Evolutionary conservation across 179 eudicot species (phyloP).

Genomic region (Sideroxylon spinosum): DNA sequence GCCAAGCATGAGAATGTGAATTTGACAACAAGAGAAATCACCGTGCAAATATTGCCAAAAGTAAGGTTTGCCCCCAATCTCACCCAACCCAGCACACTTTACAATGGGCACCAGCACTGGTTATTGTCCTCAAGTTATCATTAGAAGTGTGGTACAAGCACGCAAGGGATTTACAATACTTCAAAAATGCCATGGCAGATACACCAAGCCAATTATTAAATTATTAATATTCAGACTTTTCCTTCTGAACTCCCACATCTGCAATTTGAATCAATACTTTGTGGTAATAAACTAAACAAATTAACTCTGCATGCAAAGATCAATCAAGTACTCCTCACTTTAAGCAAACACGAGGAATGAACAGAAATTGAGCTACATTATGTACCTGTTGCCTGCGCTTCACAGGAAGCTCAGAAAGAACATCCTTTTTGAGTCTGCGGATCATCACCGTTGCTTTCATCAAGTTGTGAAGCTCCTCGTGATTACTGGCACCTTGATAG

Average conservation of each 20-base stretch:
- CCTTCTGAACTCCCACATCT: not conserved
- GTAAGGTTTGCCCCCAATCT: not conserved
- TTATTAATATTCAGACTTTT: not conserved
- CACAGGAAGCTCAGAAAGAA: conserved; percentile 85
- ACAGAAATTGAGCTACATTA: not conserved
- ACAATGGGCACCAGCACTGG: not conserved
- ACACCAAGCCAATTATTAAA: conserved; percentile 3
- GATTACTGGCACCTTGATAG: conserved; percentile 98
- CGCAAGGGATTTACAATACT: not conserved
- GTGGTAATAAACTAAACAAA: not conserved
- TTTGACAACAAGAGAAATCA: not conserved
- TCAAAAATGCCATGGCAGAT: not conserved
- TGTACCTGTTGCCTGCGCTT: conserved; percentile 97
- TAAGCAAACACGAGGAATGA: conserved; percentile 5
- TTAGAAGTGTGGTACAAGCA: not conserved
- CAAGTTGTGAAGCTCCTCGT: conserved; percentile 90
- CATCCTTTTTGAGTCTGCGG: conserved; percentile 94
- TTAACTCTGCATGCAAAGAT: not conserved
- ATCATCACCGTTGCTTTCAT: conserved; percentile 97
- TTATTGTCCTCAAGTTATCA: not conserved
- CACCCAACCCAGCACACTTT: not conserved
- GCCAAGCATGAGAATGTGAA: not conserved
- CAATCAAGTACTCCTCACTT: conserved; percentile 6
- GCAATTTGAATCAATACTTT: not conserved
- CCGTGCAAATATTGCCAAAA: not conserved